A percentile compares a stretch with the other conserved stretches of the same genome.
Conservation (phyloP, 176 grass and related monocot genomes). For the Typha latifolia region DNA sequence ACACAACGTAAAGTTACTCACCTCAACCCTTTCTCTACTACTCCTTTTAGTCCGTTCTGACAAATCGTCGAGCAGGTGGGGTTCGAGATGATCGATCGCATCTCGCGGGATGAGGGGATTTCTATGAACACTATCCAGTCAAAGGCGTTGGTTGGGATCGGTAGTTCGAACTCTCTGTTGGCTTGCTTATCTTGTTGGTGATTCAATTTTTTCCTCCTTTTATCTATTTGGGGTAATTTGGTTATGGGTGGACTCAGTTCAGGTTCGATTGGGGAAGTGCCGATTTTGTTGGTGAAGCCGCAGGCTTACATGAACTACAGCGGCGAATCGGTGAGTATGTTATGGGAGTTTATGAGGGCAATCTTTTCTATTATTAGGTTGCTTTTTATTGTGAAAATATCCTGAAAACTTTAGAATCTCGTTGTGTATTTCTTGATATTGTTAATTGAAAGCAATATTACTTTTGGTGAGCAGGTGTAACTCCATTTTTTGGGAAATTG, state of each 20-base stretch:
- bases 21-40: not conserved
- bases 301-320: conserved; percentile 95
- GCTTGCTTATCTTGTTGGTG: too few relatives aligned
- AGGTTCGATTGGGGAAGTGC: conserved; percentile 88
- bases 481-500: not conserved
- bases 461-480: not conserved
- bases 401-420: not conserved
- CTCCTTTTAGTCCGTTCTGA: not conserved
- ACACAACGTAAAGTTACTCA: conserved; percentile 55
- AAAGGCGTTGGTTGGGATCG: conserved; percentile 77
- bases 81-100: conserved; percentile 88
- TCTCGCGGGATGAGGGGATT: conserved; percentile 55
- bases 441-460: not conserved
- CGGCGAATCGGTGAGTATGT: conserved; percentile 59
- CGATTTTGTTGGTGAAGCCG: conserved; percentile 78
- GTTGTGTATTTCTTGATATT: not conserved
- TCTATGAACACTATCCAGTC: conserved; percentile 77
- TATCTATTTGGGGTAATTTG: not conserved
- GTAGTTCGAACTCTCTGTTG: conserved; percentile 25
- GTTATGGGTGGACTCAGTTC: conserved; percentile 26
- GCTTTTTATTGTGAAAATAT: not conserved
- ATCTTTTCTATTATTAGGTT: not conserved
- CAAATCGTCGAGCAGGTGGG: conserved; percentile 42
- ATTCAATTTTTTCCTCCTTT: not conserved
- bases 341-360: too few relatives aligned